Evolutionary conservation across 176 grass and related monocot species (phyloP).

Genomic region (Metroxylon sagu): DNA sequence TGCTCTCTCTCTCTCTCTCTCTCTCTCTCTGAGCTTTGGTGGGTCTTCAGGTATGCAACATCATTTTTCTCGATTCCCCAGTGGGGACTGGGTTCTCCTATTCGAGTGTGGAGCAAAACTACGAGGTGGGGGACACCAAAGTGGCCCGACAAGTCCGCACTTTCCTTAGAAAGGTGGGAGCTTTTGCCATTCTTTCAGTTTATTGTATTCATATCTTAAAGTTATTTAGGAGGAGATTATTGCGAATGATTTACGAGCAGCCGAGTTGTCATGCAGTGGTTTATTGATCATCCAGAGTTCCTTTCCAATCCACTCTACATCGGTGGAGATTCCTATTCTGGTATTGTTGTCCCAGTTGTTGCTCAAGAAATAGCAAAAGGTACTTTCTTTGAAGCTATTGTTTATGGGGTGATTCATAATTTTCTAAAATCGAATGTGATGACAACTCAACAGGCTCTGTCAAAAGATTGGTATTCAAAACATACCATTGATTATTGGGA

Average conservation of each 20-base stretch:
- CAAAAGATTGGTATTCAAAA: too few species aligned
- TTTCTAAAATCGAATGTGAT: too few species aligned
- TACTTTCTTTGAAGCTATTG: background rate
- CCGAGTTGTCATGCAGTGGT: slow-evolving; percentile 31
- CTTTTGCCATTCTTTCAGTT: too few species aligned
- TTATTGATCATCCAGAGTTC: slow-evolving; percentile 41
- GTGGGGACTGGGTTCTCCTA: slow-evolving; percentile 67
- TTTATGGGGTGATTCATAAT: too few species aligned
- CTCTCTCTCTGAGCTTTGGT: background rate
- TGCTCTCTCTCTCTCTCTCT: background rate
- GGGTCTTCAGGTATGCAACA: slow-evolving; percentile 33
- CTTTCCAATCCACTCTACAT: slow-evolving; percentile 58
- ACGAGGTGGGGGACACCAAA: slow-evolving; percentile 26
- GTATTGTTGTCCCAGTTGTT: slow-evolving; percentile 39
- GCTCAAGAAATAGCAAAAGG: slow-evolving; percentile 28
- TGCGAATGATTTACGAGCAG: background rate
- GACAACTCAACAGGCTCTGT: too few species aligned
- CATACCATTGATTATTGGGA: too few species aligned
- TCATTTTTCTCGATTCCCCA: slow-evolving; percentile 68
- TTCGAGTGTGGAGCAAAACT: slow-evolving; percentile 17
- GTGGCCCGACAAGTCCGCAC: slow-evolving; percentile 24
- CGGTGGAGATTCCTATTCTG: slow-evolving; percentile 54
- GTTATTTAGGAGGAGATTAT: too few species aligned
- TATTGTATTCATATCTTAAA: too few species aligned
- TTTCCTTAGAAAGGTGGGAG: slow-evolving; percentile 55